These are phyloP conservation scores for Acer negundo DNA, from an alignment of 345 rosid genomes.

Conservation along the genomic window DNA sequence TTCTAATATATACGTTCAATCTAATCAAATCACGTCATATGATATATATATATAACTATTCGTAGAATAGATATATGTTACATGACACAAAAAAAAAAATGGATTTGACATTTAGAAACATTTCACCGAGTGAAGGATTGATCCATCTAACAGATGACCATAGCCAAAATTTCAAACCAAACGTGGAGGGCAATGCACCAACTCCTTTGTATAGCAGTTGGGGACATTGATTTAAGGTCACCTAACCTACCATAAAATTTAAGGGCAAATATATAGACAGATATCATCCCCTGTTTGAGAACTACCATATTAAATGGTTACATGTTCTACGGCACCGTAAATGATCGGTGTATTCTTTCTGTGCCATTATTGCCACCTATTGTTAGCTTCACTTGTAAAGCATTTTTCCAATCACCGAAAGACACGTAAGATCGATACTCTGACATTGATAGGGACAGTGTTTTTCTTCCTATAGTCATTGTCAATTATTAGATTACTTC, in stretches of 20 bases:
- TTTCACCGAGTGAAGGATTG: no score
- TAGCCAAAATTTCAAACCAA: not conserved
- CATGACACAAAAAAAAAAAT: no score
- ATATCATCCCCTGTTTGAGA: not conserved
- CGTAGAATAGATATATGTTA: no score
- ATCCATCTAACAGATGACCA: not conserved
- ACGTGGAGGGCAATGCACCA: not conserved
- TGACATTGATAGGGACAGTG: not conserved
- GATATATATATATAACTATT: no score
- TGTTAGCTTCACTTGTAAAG: not conserved
- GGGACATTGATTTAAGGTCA: not conserved
- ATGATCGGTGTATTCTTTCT: not conserved
- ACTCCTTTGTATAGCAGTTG: not conserved
- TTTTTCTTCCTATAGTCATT: no score
- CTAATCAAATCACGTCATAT: no score
- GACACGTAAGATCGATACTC: not conserved
- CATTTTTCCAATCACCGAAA: not conserved
- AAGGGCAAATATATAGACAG: not conserved
- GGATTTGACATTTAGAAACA: no score
- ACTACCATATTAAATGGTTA: constrained; percentile 15
- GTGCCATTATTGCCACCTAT: not conserved
- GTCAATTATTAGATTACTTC: no score
- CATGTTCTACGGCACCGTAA: constrained; percentile 6
- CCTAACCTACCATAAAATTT: not conserved
- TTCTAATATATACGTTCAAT: no score